phyloP scores from a whole-genome alignment of 164 flowering plant genomes.

The Tetracentron sinense region DNA sequence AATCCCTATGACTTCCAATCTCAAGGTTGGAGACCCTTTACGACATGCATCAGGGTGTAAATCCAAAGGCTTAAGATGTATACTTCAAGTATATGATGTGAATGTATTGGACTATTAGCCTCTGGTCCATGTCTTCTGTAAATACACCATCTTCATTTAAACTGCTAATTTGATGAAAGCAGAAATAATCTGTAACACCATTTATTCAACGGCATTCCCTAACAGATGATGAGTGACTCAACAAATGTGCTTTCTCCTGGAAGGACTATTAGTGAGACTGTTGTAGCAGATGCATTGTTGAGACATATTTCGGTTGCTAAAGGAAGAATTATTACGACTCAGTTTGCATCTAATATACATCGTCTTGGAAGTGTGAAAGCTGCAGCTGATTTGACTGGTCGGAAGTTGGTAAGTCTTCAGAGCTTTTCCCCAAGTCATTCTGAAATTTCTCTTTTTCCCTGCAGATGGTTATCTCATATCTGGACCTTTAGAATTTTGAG shows the following conservation, averaged over 20 bases:
- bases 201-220: conserved; percentile 4
- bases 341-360: conserved; percentile 97
- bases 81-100: not conserved
- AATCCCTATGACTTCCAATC: not conserved
- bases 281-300: conserved; percentile 75
- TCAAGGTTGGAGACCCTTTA: not conserved
- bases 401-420: conserved; percentile 80
- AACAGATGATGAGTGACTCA: conserved; percentile 99
- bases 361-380: conserved; percentile 97
- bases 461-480: no score
- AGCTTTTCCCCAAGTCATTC: not conserved
- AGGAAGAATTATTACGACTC: conserved; percentile 94
- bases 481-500: conserved; percentile 9
- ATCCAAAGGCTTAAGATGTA: not conserved
- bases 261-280: conserved; percentile 82
- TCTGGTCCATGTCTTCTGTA: not conserved
- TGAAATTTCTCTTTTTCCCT: not conserved
- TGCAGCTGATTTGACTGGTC: conserved; percentile 93
- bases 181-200: not conserved
- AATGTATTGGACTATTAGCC: not conserved
- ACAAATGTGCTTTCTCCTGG: conserved; percentile 96
- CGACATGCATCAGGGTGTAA: not conserved
- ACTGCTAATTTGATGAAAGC: not conserved
- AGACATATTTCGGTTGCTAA: conserved; percentile 76
- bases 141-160: not conserved